Percentiles rank a stretch among this genome's conserved stretches.
Evolutionary conservation across 2,329 filamentous ascomycete species (phyloP).

Genomic region (Fonsecaea nubica): DNA sequence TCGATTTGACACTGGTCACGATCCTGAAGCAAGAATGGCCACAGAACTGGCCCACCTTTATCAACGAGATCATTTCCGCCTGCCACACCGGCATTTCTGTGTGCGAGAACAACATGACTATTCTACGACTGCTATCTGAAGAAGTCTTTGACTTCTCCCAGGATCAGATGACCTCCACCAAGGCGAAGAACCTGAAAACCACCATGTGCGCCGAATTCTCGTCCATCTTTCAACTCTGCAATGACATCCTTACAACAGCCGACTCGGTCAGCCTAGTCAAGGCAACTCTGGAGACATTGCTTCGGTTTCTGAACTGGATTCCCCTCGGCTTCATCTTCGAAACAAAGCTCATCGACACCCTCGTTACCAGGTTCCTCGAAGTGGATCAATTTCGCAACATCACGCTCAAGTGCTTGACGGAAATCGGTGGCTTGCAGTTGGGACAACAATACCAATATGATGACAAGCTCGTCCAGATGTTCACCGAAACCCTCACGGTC

Average conservation of each 20-base stretch:
- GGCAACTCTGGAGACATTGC: slow-evolving; percentile 92
- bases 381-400: slow-evolving; percentile 95
- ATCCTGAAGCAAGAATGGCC: slow-evolving; percentile 99
- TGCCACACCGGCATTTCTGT: slow-evolving; percentile 95
- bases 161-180: slow-evolving; percentile 98
- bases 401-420: slow-evolving; percentile 93
- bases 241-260: slow-evolving; percentile 89
- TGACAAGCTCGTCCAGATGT: slow-evolving; percentile 97
- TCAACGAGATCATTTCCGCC: slow-evolving; percentile 98
- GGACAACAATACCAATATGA: slow-evolving; percentile 79
- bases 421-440: slow-evolving; percentile 93
- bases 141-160: slow-evolving; percentile 99
- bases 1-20: slow-evolving; percentile 95
- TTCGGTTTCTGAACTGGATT: slow-evolving; percentile 99
- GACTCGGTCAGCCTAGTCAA: slow-evolving; percentile 88
- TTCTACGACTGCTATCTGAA: slow-evolving; percentile 91
- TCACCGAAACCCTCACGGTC: slow-evolving; percentile 91
- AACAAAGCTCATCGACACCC: slow-evolving; percentile 91
- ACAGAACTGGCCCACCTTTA: slow-evolving; percentile 99
- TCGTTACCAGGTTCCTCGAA: slow-evolving; percentile 90
- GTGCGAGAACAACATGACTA: slow-evolving; percentile 99
- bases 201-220: slow-evolving; percentile 99
- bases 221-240: slow-evolving; percentile 96
- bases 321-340: slow-evolving; percentile 98
- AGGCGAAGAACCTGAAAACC: slow-evolving; percentile 94